A percentile compares a stretch with the other conserved stretches of the same genome.
These are phyloP conservation scores for Xerocomellus dryophilus DNA, from an alignment of 768 basidiomycete species.

Conservation along the genomic window DNA sequence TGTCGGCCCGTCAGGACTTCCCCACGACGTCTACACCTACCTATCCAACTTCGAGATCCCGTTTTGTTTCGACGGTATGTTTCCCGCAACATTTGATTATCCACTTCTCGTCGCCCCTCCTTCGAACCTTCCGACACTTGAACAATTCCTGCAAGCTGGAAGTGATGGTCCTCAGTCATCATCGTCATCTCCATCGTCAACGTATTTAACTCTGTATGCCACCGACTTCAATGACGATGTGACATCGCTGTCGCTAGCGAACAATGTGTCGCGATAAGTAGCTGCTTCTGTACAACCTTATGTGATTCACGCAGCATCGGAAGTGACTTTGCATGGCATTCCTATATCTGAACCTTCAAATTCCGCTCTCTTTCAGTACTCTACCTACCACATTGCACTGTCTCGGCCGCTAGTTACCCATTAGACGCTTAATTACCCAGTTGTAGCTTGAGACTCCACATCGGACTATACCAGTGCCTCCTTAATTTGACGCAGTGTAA, in stretches of 20 bases:
- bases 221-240: conserved; percentile 7
- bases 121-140: conserved; percentile 7
- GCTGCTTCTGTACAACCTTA: conserved; percentile 11
- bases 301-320: conserved; percentile 15
- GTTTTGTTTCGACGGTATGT: conserved; percentile 4
- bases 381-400: neutral
- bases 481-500: neutral
- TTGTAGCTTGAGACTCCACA: neutral
- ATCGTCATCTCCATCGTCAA: conserved; percentile 27
- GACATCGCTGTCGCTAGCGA: conserved; percentile 4
- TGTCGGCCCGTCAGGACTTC: neutral
- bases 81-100: conserved; percentile 4
- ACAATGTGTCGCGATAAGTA: conserved; percentile 12
- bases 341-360: neutral
- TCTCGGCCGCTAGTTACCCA: neutral
- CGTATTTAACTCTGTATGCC: conserved; percentile 17
- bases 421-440: conserved; percentile 2
- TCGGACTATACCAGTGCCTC: neutral
- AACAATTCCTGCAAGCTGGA: conserved; percentile 15
- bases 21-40: conserved; percentile 2
- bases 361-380: conserved; percentile 8
- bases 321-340: neutral
- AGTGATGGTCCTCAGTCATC: conserved; percentile 17
- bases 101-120: conserved; percentile 7
- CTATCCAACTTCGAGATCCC: neutral